A percentile compares a stretch with the other conserved stretches of the same genome.
These are phyloP conservation scores for Benincasa hispida DNA, from an alignment of 306 rosid species.

Conservation along the genomic window DNA sequence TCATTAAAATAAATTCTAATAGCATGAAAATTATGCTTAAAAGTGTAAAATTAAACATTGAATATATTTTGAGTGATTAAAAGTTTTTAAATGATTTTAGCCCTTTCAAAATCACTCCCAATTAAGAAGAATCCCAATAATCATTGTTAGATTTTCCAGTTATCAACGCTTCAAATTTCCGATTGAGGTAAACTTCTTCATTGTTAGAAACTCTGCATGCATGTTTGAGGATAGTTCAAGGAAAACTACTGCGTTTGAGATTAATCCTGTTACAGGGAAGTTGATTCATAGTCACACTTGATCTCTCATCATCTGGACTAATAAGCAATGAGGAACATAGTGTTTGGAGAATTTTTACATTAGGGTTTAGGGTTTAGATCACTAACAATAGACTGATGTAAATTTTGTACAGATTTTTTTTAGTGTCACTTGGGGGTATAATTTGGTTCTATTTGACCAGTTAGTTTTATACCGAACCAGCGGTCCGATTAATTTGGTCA, in stretches of 20 bases:
- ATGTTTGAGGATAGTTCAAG: constrained; percentile 1
- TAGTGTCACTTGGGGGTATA: background rate
- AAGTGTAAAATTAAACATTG: no score
- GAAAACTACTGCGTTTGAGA: constrained; percentile 42
- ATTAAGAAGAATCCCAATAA: background rate
- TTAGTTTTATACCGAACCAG: background rate
- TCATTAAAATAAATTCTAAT: no score
- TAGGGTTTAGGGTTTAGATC: no score
- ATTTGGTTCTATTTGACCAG: background rate
- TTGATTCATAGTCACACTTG: constrained; percentile 23
- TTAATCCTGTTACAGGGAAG: constrained; percentile 52
- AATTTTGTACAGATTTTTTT: background rate
- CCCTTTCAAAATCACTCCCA: no score
- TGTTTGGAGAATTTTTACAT: background rate
- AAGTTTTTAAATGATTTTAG: no score
- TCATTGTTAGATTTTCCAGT: no score
- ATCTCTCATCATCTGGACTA: constrained; percentile 19
- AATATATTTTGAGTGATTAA: no score
- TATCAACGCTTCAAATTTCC: no score
- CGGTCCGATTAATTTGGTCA: background rate
- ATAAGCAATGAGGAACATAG: background rate
- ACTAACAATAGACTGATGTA: background rate
- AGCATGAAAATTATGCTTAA: no score
- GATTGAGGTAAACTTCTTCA: no score
- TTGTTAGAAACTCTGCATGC: no score